A percentile compares a stretch with the other conserved stretches of the same genome.
Evolutionary conservation across 257 asterid species (phyloP).

Genomic region (Primulina huaijiensis): DNA sequence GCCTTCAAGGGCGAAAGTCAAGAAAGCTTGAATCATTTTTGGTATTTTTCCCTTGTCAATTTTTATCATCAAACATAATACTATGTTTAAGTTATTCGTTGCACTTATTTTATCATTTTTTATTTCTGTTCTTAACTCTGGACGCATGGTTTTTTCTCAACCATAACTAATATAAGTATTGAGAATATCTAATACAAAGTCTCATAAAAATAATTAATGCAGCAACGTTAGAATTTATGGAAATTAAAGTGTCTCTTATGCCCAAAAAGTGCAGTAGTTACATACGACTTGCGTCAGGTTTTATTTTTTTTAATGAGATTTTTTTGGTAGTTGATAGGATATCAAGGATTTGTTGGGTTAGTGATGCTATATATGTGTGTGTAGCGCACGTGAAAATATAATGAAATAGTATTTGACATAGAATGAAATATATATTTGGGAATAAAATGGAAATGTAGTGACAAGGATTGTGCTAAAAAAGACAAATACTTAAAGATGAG

Average conservation of each 20-base stretch:
- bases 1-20: conserved; percentile 97
- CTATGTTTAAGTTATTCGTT: conserved; percentile 8
- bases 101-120: conserved; percentile 4
- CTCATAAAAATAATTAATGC: neutral
- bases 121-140: neutral
- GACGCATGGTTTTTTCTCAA: neutral
- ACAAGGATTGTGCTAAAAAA: too few relatives aligned
- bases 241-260: neutral
- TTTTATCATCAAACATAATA: conserved; percentile 17
- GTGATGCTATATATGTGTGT: too few relatives aligned
- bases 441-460: too few relatives aligned
- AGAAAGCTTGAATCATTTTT: conserved; percentile 85
- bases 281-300: neutral
- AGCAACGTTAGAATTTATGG: neutral
- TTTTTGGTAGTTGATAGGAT: neutral
- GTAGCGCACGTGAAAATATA: too few relatives aligned
- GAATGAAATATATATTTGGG: too few relatives aligned
- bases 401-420: too few relatives aligned
- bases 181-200: conserved; percentile 2
- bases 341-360: neutral
- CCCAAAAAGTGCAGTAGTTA: neutral
- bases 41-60: conserved; percentile 43
- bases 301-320: too few relatives aligned
- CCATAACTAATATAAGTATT: neutral
- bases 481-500: too few relatives aligned